phyloP scores from a whole-genome alignment of 116 monocot species.

The Posidonia oceanica region DNA sequence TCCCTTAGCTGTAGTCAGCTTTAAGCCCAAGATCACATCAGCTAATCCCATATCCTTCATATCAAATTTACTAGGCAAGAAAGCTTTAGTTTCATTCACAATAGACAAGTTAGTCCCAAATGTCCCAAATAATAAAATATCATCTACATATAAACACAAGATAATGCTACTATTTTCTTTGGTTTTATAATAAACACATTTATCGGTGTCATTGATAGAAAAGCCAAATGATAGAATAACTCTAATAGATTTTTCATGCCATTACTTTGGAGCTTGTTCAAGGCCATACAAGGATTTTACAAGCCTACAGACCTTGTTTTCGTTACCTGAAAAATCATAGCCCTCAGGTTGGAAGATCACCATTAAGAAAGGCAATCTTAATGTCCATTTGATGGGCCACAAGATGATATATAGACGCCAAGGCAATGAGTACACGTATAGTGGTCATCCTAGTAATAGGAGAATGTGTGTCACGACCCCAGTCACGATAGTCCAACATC shows the following conservation, averaged over 20 bases:
- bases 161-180: not conserved
- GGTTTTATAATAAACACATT: not conserved
- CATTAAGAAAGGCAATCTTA: not conserved
- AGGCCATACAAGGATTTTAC: not conserved
- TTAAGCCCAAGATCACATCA: no score
- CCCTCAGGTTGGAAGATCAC: not conserved
- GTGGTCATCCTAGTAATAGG: not conserved
- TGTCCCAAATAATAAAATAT: not conserved
- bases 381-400: slow-evolving; percentile 4
- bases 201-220: not conserved
- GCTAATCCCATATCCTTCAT: no score
- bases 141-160: not conserved
- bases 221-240: no score
- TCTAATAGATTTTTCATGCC: no score
- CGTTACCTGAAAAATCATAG: not conserved
- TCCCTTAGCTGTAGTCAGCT: not conserved
- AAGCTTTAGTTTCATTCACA: not conserved
- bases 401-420: not conserved
- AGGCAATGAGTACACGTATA: not conserved
- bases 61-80: no score
- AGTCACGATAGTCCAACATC: no score
- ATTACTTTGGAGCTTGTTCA: not conserved
- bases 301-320: not conserved
- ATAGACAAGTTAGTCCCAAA: not conserved
- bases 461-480: not conserved